Evolutionary conservation across 2,329 filamentous ascomycete species (phyloP).

Genomic region (Penicillium verrucosum): DNA sequence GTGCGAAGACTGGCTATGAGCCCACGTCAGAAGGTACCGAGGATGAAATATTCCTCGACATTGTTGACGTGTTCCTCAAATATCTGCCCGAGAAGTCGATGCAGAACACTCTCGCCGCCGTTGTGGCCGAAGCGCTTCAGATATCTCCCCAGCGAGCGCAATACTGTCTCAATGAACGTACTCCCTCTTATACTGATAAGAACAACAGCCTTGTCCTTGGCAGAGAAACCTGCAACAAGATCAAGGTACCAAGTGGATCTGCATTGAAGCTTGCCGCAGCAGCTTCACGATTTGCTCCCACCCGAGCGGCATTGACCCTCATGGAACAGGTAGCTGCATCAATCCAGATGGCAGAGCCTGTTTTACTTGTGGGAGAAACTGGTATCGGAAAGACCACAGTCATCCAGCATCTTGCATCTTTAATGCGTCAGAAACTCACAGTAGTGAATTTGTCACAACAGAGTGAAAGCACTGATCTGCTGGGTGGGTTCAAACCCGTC

Average conservation of each 20-base stretch:
- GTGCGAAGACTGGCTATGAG: conserved; percentile 65
- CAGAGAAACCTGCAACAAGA: conserved; percentile 58
- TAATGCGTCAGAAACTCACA: conserved; percentile 79
- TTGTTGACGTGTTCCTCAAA: conserved; percentile 86
- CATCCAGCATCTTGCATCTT: conserved; percentile 83
- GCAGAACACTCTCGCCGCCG: conserved; percentile 52
- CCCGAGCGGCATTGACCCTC: conserved; percentile 75
- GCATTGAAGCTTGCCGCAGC: conserved; percentile 44
- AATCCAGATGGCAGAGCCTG: conserved; percentile 78
- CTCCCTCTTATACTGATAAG: conserved; percentile 65
- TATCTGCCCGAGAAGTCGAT: conserved; percentile 66
- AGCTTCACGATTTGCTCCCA: conserved; percentile 71
- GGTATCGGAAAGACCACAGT: conserved; percentile 98
- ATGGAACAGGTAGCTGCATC: conserved; percentile 86
- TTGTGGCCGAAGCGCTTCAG: conserved; percentile 82
- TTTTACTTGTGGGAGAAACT: conserved; percentile 95
- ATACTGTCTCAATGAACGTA: conserved; percentile 70
- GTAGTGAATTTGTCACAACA: conserved; percentile 97
- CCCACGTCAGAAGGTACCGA: conserved; percentile 67
- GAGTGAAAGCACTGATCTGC: conserved; percentile 90
- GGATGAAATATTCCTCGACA: conserved; percentile 89
- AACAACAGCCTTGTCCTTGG: conserved; percentile 62
- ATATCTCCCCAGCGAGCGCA: conserved; percentile 78
- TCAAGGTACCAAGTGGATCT: conserved; percentile 49
- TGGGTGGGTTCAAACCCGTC: conserved; percentile 95